phyloP scores from a whole-genome alignment of 148 eudicot genomes.

The Dysphania ambrosioides region DNA sequence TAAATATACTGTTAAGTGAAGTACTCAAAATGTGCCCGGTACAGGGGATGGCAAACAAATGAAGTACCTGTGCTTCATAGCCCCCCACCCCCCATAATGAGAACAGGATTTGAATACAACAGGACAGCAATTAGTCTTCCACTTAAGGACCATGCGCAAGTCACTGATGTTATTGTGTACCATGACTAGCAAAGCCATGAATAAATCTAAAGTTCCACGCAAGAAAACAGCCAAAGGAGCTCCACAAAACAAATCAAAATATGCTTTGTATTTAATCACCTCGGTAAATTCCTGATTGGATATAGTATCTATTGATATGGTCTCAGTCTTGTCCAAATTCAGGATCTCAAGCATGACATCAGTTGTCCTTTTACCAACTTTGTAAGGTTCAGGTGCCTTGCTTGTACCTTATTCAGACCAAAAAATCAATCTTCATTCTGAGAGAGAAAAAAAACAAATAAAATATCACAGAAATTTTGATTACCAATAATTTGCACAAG shows the following conservation, averaged over 20 bases:
- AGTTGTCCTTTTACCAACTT: slow-evolving; percentile 78
- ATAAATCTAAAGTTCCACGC: neutral
- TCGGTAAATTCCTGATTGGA: slow-evolving; percentile 97
- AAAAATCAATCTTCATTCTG: slow-evolving; percentile 17
- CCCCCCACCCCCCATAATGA: neutral
- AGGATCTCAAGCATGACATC: slow-evolving; percentile 77
- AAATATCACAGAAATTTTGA: slow-evolving; percentile 3
- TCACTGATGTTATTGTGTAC: no score
- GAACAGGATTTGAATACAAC: neutral
- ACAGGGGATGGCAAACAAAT: no score
- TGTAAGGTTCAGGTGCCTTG: slow-evolving; percentile 72
- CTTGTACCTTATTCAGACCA: slow-evolving; percentile 59
- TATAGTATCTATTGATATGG: slow-evolving; percentile 69
- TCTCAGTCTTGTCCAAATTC: slow-evolving; percentile 85
- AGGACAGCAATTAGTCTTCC: neutral
- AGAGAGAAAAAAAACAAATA: neutral
- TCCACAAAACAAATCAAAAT: slow-evolving; percentile 3
- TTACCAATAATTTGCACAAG: slow-evolving; percentile 96
- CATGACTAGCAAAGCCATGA: no score
- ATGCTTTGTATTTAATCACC: slow-evolving; percentile 39
- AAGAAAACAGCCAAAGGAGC: neutral
- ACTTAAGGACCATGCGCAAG: no score
- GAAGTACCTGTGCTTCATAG: no score
- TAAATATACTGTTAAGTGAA: no score
- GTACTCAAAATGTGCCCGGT: no score